phyloP scores from a whole-genome alignment of 805 yeast species.

The Suhomyces vadensis region DNA sequence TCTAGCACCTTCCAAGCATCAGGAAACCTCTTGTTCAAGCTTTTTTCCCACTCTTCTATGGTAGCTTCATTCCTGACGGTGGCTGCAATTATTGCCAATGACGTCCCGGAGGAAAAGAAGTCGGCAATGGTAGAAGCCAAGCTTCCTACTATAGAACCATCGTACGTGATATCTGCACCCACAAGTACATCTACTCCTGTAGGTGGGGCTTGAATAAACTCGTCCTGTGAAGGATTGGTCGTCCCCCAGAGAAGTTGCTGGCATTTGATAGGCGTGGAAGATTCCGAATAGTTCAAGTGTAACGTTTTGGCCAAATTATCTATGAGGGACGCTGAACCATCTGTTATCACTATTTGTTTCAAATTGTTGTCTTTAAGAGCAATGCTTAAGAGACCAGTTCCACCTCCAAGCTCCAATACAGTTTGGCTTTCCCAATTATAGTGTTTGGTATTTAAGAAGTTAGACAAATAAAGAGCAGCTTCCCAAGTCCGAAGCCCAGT shows the following conservation, averaged over 20 bases:
- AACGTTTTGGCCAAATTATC: constrained; percentile 49
- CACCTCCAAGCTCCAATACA: constrained; percentile 80
- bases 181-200: constrained; percentile 50
- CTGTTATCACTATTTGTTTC: constrained; percentile 51
- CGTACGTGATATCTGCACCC: constrained; percentile 92
- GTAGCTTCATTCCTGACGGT: constrained; percentile 62
- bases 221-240: constrained; percentile 33
- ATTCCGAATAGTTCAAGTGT: constrained; percentile 36
- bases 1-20: constrained; percentile 20
- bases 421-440: constrained; percentile 22
- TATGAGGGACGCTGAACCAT: constrained; percentile 62
- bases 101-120: constrained; percentile 30
- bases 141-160: constrained; percentile 55
- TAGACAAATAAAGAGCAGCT: constrained; percentile 70
- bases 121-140: constrained; percentile 53
- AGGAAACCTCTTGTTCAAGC: constrained; percentile 20
- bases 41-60: constrained; percentile 33
- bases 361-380: constrained; percentile 30
- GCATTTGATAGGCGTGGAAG: constrained; percentile 14
- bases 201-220: constrained; percentile 34
- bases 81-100: constrained; percentile 59
- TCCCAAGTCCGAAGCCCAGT: constrained; percentile 96
- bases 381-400: constrained; percentile 80
- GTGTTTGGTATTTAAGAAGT: constrained; percentile 39
- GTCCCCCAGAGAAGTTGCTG: constrained; percentile 60